These are phyloP conservation scores for Zygosaccharomyces siamensis DNA, from an alignment of 805 yeast genomes.

Conservation along the genomic window DNA sequence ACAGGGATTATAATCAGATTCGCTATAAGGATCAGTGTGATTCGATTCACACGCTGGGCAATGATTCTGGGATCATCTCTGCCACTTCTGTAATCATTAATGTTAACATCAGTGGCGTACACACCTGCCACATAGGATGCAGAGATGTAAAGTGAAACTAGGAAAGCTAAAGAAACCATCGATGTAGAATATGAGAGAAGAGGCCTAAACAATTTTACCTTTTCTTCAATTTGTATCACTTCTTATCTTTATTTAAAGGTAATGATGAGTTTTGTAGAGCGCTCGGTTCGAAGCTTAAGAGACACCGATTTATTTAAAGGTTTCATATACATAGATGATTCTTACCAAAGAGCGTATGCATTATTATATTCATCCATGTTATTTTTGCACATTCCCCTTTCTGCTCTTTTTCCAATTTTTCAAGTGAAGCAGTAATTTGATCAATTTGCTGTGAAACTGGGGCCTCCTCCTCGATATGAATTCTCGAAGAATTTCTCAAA, in stretches of 20 bases:
- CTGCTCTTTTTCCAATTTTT: not conserved
- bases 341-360: constrained; percentile 47
- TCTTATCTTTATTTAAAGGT: not conserved
- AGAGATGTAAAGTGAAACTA: constrained; percentile 22
- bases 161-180: constrained; percentile 7
- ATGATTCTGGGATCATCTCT: constrained; percentile 32
- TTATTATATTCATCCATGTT: constrained; percentile 50
- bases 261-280: not conserved
- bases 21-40: constrained; percentile 12
- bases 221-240: not conserved
- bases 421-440: constrained; percentile 3
- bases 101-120: constrained; percentile 19
- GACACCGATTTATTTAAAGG: not conserved
- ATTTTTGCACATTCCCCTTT: constrained; percentile 41
- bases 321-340: constrained; percentile 31
- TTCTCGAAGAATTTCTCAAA: constrained; percentile 4
- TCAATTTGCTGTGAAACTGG: constrained; percentile 10
- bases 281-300: not conserved
- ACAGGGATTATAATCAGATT: constrained; percentile 24
- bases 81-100: constrained; percentile 21
- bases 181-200: too few relatives aligned
- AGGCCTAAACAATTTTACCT: not conserved
- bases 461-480: constrained; percentile 4
- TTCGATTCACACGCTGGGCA: constrained; percentile 24
- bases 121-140: constrained; percentile 28